These are phyloP conservation scores for Mrakia blollopis DNA, from an alignment of 768 basidiomycete genomes.

Conservation along the genomic window DNA sequence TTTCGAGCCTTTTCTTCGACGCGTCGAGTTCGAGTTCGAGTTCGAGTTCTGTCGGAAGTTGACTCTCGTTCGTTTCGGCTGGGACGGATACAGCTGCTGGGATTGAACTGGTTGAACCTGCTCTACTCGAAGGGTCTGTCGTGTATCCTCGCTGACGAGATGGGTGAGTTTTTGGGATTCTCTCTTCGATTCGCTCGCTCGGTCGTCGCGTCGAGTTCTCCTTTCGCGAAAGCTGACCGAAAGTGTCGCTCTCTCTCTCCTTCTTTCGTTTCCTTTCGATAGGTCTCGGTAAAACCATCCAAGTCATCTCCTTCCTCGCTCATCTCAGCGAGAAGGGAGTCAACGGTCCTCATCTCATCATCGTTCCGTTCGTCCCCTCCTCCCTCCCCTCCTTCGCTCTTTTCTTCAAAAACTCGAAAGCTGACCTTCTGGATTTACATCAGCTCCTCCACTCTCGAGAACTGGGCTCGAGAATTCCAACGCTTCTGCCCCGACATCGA, in stretches of 20 bases:
- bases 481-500: slow-evolving; percentile 80
- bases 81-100: slow-evolving; percentile 78
- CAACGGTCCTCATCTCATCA: slow-evolving; percentile 78
- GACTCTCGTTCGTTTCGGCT: slow-evolving; percentile 58
- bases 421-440: background rate
- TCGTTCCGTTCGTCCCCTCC: slow-evolving; percentile 74
- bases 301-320: slow-evolving; percentile 95
- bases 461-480: slow-evolving; percentile 95
- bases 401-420: background rate
- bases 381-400: background rate
- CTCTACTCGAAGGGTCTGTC: slow-evolving; percentile 73
- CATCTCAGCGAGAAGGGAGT: slow-evolving; percentile 72
- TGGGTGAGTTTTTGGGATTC: slow-evolving; percentile 88
- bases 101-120: slow-evolving; percentile 94
- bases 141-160: slow-evolving; percentile 97
- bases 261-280: background rate
- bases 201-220: slow-evolving; percentile 10
- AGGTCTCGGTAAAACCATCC: slow-evolving; percentile 98
- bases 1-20: background rate
- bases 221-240: background rate
- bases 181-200: background rate
- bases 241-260: background rate
- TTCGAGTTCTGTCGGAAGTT: background rate
- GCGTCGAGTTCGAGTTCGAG: background rate
- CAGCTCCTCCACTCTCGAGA: slow-evolving; percentile 92